Base-by-base conservation (phyloP, 2,329 filamentous ascomycete species). In the Fusarium kyushuense region DNA sequence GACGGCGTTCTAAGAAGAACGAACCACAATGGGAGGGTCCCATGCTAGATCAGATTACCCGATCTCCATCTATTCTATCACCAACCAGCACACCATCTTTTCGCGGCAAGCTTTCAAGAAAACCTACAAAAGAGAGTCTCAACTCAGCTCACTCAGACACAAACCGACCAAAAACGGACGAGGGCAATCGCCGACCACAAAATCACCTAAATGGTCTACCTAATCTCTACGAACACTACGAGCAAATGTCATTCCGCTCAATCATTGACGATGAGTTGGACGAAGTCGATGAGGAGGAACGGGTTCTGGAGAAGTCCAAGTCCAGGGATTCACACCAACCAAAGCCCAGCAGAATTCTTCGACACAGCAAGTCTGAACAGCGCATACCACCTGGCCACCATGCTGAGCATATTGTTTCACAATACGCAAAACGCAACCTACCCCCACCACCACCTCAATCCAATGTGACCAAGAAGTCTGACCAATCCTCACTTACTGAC, bases 181-280 rank as follows among this genome's bases (percentile, higher is more conserved):
- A 76, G 3, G 72, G 72, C 32, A 74, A 64, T 19, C 72, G 60
- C 27, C 67, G 69, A 49, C 58, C 42, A 12, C 63, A 67, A 32
- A 51, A 70, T 45, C 69, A 77, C 76, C 70, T 79, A 4, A 75
- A 78, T 17, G 82, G 81, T 4, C 74, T 87, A 23, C 79, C 84
- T 42, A 83, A 83, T 53, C 77, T 89, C 5, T 88, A 88, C 70
- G 79, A 86, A 56, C 85, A 88, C 70, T 88, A 89, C 70, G 86
- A 88, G 73, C 82, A 86, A 67, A 84, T 84, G 79, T 83, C 84
- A 0, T 83, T 86, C 58, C 82, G 82, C 16, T 76, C 84, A 38
- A 75, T 82, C 4, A 73, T 80, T 38, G 73, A 76, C 19, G 70
- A 75, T 27, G 67, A 72, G 14, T 12, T 71, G 38, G 58, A 57